phyloP scores from a whole-genome alignment of 495 filamentous ascomycete genomes.

The Penicillium argentinense region DNA sequence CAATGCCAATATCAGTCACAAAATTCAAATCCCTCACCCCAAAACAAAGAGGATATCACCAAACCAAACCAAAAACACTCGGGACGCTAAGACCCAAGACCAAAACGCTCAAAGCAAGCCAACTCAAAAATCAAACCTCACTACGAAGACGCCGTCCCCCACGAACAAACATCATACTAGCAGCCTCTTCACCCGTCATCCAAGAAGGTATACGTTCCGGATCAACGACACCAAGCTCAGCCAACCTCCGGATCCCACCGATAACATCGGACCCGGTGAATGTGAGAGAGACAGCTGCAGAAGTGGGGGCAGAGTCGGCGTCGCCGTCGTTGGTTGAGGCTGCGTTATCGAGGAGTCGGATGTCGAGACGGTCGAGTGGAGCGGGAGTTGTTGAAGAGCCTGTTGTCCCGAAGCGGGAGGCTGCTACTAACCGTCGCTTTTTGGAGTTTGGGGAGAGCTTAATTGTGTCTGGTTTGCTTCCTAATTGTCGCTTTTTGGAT shows the following conservation, averaged over 20 bases:
- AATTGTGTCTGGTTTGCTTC: constrained; percentile 7
- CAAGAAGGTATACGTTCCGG: constrained; percentile 80
- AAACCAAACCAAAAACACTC: too few relatives aligned
- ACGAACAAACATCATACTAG: constrained; percentile 68
- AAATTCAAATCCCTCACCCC: too few relatives aligned
- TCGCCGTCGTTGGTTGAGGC: constrained; percentile 18
- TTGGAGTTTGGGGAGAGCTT: constrained; percentile 57
- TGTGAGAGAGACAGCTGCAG: constrained; percentile 51
- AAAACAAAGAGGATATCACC: too few relatives aligned
- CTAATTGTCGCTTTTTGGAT: constrained; percentile 4
- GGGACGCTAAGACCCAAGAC: too few relatives aligned
- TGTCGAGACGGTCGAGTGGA: constrained; percentile 33
- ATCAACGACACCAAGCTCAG: constrained; percentile 71
- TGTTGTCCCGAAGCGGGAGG: constrained; percentile 47
- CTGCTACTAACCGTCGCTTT: constrained; percentile 59
- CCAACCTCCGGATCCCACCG: constrained; percentile 70
- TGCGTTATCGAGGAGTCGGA: constrained; percentile 33
- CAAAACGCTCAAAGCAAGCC: too few relatives aligned
- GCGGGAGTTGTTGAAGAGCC: constrained; percentile 27
- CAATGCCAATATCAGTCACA: too few relatives aligned
- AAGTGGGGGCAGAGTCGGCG: constrained; percentile 11
- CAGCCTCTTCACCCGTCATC: constrained; percentile 86
- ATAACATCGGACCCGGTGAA: constrained; percentile 82
- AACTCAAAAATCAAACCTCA: constrained; percentile 6
- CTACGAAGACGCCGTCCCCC: constrained; percentile 50